Base-by-base conservation (phyloP, 2,329 filamentous ascomycete species). In the Talaromyces sp. region DNA sequence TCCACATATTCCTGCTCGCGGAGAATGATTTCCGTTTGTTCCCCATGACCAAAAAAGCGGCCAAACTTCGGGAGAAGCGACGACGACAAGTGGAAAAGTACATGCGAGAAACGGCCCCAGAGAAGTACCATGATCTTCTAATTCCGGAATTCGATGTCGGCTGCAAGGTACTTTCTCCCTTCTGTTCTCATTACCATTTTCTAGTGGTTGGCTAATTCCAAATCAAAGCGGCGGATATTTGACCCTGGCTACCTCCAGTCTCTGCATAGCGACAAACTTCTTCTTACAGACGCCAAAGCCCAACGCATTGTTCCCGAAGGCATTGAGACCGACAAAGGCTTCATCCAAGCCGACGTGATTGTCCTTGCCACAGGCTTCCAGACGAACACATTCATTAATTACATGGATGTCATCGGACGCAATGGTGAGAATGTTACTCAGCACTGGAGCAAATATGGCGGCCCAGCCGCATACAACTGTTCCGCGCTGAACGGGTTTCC, bases 141-240 rank as follows among this genome's bases (percentile, higher is more conserved):
- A 84, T 85, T 2, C 86, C 86, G 1, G 80, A 87, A 51, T 88
- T 85, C 58, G 80, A 82, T 54, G 72, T 87, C 17, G 84, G 84
- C 0, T 88, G 85, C 73, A 88, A 87, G 60, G 66, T 66, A 30
- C n/a, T 58, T 54, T 55, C 19, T 42, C 44, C 19, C 52, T 55
- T 28, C 19, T 47, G 42, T 47, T 22, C 42, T 11, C 42, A 22
- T 47, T 47, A 15, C n/a, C 6, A 10, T 10, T 47, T 22, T 19
- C 22, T n/a, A 2, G 8, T 47, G 17, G n/a, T 11, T 9, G 2
- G 22, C 22, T 22, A 47, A 47, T 8, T 47, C 42, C 19, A 47
- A 22, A 32, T 49, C 30, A 11, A 19, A 67, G 75, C 73, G 85
- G 10, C 78, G 84, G n/a, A 83, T 88, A 58, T 83, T 82, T 57